Base-by-base conservation (phyloP, 352 stramenopile genomes). In the Phytophthora palmivora region DNA sequence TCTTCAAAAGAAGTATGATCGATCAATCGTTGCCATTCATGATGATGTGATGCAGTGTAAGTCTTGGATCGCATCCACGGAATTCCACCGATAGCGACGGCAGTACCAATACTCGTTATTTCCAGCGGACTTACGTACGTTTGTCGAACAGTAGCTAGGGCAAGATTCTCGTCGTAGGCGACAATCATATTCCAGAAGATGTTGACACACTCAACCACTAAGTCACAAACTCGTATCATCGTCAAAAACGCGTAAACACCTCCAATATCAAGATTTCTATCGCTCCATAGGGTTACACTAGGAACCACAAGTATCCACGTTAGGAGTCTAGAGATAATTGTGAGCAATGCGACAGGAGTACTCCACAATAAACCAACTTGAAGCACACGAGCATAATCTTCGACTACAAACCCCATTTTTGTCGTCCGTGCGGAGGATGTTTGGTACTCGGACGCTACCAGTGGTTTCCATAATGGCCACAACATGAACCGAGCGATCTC, bases 241-340 rank as follows among this genome's bases (percentile, higher is more conserved):
- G 77, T 78, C 30, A 85, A 30, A 45, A 72, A 60, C 6, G 64
- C 53, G 52, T 89, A 71, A 41, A 46, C 46, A 8, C 28, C 53
- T 21, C 48, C 54, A 64, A 9, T 69, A 58, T 56, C 39, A 8
- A 67, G 43, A 43, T 70, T 50, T 9, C 58, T 54, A 34, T 76
- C 68, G n/a, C 60, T 43, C 46, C 68, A 73, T 24, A 78, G 52
- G 3, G 67, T 56, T n/a, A 54, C 50, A 8, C 62, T 65, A 8
- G 78, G 80, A 15, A 84, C 30, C n/a, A 89, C 41, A n/a, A 84
- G 38, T 16, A 67, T 69, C 78, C 80, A 89, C 4, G 78, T 76
- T 5, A 89, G 24, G 14, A 84, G n/a, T 19, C 73, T 63, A 6
- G 78, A 74, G 15, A 79, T 16, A 15, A 71, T 6, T n/a, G 70